A percentile compares a stretch with the other conserved stretches of the same genome.
phyloP scores from a whole-genome alignment of 352 stramenopile genomes.

The Phytopythium cucurbitacearum region DNA sequence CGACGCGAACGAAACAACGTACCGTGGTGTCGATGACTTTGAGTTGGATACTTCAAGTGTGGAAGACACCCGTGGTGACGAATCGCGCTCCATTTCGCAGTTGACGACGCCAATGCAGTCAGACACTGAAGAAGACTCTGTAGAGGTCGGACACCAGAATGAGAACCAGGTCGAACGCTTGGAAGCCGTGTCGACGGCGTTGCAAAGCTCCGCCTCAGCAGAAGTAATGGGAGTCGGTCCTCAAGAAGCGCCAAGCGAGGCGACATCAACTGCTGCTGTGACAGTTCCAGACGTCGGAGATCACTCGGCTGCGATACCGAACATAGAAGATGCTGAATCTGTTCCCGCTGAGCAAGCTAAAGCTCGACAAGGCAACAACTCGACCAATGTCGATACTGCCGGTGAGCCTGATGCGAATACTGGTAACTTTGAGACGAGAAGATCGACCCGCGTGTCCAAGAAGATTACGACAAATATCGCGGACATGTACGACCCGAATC shows the following conservation, averaged over 20 bases:
- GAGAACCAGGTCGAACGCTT: constrained; percentile 24
- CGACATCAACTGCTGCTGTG: too few species aligned
- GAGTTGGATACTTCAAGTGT: constrained; percentile 20
- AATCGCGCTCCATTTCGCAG: constrained; percentile 58
- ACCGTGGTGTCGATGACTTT: constrained; percentile 51
- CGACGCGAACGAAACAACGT: constrained; percentile 62
- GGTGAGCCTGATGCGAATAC: constrained; percentile 9
- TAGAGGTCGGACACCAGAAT: constrained; percentile 10
- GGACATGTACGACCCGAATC: constrained; percentile 73
- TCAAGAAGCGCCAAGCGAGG: too few species aligned
- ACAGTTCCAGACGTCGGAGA: too few species aligned
- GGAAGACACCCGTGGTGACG: constrained; percentile 14
- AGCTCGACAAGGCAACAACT: background rate
- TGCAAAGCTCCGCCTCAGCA: constrained; percentile 11
- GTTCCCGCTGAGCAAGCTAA: background rate
- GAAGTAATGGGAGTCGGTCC: background rate
- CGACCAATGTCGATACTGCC: background rate
- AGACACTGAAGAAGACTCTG: constrained; percentile 50
- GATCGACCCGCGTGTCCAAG: constrained; percentile 61
- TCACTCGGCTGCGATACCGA: too few species aligned
- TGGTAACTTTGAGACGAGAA: constrained; percentile 16
- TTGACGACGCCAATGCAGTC: constrained; percentile 62
- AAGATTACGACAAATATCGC: constrained; percentile 78
- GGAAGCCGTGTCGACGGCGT: constrained; percentile 22
- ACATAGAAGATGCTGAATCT: too few species aligned